phyloP scores from a whole-genome alignment of 2,329 filamentous ascomycete genomes.

The Scopulariopsis brevicaulis region DNA sequence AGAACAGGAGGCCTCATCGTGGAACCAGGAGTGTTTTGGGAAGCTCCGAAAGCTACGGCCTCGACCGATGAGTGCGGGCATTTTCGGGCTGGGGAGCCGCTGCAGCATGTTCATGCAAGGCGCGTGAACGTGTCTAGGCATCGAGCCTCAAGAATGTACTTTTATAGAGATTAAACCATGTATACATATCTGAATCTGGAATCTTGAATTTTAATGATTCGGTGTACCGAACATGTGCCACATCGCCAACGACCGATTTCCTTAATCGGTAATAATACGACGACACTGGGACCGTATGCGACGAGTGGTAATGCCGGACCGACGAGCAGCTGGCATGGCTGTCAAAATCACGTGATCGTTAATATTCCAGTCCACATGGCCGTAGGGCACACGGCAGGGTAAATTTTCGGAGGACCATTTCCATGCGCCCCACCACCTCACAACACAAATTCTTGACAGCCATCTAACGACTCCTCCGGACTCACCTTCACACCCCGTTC shows the following conservation, averaged over 20 bases:
- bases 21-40: constrained; percentile 13
- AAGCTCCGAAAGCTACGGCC: constrained; percentile 25
- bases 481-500: background rate
- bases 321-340: too few relatives aligned
- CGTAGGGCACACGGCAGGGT: constrained; percentile 1
- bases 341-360: background rate
- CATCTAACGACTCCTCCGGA: background rate
- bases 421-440: background rate
- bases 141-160: background rate
- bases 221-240: background rate
- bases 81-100: constrained; percentile 1
- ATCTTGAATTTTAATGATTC: background rate
- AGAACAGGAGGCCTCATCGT: background rate
- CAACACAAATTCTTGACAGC: constrained; percentile 2
- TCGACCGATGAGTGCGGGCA: constrained; percentile 11
- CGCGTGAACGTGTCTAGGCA: background rate
- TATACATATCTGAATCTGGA: background rate
- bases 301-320: background rate
- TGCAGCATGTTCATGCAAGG: background rate
- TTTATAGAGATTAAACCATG: background rate
- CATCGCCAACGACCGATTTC: background rate
- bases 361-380: background rate
- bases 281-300: background rate
- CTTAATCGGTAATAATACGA: background rate
- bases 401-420: background rate